Evolutionary conservation across 768 basidiomycete genomes (phyloP), one percentile per base, ranked within the genome.

Genomic region (Boletellus sp.): DNA sequence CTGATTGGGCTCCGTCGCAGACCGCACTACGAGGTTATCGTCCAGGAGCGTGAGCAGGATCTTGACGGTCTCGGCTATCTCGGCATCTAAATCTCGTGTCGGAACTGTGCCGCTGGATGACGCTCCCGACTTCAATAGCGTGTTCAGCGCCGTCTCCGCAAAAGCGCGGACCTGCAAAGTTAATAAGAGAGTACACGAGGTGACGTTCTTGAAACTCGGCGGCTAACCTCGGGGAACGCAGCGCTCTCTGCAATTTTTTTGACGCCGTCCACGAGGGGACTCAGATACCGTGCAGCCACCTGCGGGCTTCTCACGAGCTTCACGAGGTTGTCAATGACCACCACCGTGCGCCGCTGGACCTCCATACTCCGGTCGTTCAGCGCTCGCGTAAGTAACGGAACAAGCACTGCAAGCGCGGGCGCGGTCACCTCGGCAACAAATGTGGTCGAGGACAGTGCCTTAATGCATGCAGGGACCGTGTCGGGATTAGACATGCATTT

Each of bases 351-450:
- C 49, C 95, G 87, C 65, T 95, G 93, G 17, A 94, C 90, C 60
- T 96, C 94, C 85, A 94, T 96, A 50, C 92, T 93, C 56, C 94
- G 81, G 66, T 96, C 94, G 57, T 94, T 94, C 59, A 97, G 75
- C 10, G 91, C 94, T 62, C 95, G 91, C 37, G 81, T 76, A 42
- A 98, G 76, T 20, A 98, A 81, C 7, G 95, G 95, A 7, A 94
- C 92, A 48, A 98, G 82, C 56, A 98, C 93, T 15, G 95, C 95
- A 26, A 98, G 80, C 11, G 94, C 92, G n/a, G 95, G 94, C 0
- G 92, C 84, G 20, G 88, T 96, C 58, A 98, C 92, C 72, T 98
- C 95, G 45, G 94, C 90, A 51, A 98, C 95, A 57, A 97, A 98
- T 15, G 95, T 97, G 16, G 92, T 93, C 54, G 84, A 90, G 4